Conservation (phyloP, 306 rosid genomes). For the Trifolium fragiferum region DNA sequence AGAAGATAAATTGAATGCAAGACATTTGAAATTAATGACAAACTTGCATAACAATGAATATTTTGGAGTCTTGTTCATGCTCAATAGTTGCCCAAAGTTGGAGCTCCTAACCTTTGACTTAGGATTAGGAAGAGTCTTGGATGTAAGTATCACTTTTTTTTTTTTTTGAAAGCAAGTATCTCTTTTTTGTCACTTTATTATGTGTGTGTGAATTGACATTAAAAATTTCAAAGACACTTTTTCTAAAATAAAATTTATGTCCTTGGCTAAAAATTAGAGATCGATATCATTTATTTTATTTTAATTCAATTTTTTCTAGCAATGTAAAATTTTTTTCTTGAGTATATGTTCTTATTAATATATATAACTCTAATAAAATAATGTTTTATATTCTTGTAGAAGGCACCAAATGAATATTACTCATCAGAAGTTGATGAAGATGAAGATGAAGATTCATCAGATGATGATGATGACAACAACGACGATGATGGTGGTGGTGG, state of each 20-base stretch:
- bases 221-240: too few relatives aligned
- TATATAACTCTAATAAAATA: background rate
- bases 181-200: background rate
- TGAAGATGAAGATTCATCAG: background rate
- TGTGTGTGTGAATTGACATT: background rate
- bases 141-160: background rate
- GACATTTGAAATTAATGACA: conserved; percentile 47
- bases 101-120: conserved; percentile 43
- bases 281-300: too few relatives aligned
- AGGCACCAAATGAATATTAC: background rate
- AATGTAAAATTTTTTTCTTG: background rate
- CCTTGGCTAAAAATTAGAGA: too few relatives aligned
- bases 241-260: too few relatives aligned
- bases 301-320: background rate
- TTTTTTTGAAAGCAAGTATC: too few relatives aligned
- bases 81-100: conserved; percentile 43
- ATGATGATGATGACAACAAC: background rate
- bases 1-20: conserved; percentile 9
- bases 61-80: conserved; percentile 45
- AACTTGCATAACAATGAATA: conserved; percentile 39
- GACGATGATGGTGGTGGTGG: background rate
- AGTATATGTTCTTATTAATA: background rate
- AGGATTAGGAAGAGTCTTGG: background rate
- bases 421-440: background rate
- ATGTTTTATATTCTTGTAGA: conserved; percentile 12